These are phyloP conservation scores for Cercospora zeina DNA, from an alignment of 2,329 filamentous ascomycete genomes.

Conservation along the genomic window DNA sequence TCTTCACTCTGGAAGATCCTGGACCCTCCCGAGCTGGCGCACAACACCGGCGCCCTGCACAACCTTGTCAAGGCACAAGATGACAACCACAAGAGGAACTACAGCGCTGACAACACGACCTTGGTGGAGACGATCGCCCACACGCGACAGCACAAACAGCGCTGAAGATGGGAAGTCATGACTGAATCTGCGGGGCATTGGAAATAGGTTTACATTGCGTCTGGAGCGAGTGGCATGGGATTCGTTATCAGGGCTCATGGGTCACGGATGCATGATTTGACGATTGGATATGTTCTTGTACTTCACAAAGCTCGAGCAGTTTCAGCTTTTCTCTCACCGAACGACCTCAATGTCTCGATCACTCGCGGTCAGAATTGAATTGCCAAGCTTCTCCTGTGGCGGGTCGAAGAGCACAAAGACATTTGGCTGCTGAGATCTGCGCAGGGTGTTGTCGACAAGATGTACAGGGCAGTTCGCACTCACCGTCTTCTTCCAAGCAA, in stretches of 20 bases:
- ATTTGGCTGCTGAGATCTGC: background rate
- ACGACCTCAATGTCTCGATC: slow-evolving; percentile 2
- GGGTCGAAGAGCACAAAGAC: background rate
- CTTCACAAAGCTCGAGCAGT: slow-evolving; percentile 4
- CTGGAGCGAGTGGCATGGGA: background rate
- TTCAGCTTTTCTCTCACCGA: background rate
- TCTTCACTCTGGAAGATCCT: slow-evolving; percentile 25
- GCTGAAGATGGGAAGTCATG: background rate
- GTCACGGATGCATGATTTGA: background rate
- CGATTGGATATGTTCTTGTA: background rate
- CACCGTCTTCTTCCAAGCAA: background rate
- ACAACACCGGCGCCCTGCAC: slow-evolving; percentile 23
- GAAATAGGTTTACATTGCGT: background rate
- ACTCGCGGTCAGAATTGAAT: background rate
- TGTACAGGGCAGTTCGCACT: background rate
- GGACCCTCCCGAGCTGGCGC: slow-evolving; percentile 22
- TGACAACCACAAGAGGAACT: slow-evolving; percentile 3
- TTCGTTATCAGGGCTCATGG: background rate
- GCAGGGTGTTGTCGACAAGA: background rate
- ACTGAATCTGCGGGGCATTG: background rate
- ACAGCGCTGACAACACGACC: slow-evolving; percentile 9
- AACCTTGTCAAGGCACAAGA: slow-evolving; percentile 19
- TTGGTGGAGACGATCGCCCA: slow-evolving; percentile 9
- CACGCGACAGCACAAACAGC: slow-evolving; percentile 7
- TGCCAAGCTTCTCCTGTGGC: background rate